phyloP scores from a whole-genome alignment of 2,329 filamentous ascomycete genomes.

The Escovopsis weberi region DNA sequence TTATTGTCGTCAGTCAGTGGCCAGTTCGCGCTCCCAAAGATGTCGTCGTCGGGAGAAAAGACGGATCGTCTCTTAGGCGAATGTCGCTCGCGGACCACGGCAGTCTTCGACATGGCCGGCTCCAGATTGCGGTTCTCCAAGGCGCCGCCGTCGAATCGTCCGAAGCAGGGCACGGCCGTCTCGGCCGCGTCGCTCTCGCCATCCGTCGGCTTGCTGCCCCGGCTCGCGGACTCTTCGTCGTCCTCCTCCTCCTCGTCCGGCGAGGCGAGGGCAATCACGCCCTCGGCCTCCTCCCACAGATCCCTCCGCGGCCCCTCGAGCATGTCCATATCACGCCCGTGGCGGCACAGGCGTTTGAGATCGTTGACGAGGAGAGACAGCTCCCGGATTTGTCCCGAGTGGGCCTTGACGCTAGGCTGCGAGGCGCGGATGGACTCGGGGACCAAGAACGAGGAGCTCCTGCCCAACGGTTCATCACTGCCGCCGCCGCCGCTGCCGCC shows the following conservation, averaged over 20 bases:
- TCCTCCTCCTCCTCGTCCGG: constrained; percentile 50
- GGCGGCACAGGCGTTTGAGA: constrained; percentile 59
- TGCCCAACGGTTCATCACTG: constrained; percentile 20
- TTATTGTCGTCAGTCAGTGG: constrained; percentile 25
- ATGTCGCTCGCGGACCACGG: constrained; percentile 39
- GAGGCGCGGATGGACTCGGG: constrained; percentile 68
- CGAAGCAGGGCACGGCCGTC: too few relatives aligned
- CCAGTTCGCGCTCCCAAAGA: constrained; percentile 40
- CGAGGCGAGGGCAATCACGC: constrained; percentile 72
- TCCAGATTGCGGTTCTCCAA: constrained; percentile 23
- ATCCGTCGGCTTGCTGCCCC: too few relatives aligned
- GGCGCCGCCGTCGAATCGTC: constrained; percentile 6
- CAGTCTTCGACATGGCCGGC: constrained; percentile 31
- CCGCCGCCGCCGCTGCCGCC: constrained; percentile 24
- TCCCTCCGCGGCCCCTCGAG: constrained; percentile 41
- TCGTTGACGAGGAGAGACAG: constrained; percentile 71
- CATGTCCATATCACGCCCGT: constrained; percentile 54
- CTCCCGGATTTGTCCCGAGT: constrained; percentile 72
- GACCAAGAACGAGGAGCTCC: constrained; percentile 27
- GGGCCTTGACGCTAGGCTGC: constrained; percentile 67
- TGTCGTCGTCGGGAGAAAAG: constrained; percentile 51
- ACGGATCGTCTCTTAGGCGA: constrained; percentile 43
- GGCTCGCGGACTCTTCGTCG: constrained; percentile 9
- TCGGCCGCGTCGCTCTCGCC: too few relatives aligned
- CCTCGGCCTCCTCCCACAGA: constrained; percentile 70